These are phyloP conservation scores for Bryoglossum gracile DNA, from an alignment of 495 filamentous ascomycete species.

Conservation along the genomic window DNA sequence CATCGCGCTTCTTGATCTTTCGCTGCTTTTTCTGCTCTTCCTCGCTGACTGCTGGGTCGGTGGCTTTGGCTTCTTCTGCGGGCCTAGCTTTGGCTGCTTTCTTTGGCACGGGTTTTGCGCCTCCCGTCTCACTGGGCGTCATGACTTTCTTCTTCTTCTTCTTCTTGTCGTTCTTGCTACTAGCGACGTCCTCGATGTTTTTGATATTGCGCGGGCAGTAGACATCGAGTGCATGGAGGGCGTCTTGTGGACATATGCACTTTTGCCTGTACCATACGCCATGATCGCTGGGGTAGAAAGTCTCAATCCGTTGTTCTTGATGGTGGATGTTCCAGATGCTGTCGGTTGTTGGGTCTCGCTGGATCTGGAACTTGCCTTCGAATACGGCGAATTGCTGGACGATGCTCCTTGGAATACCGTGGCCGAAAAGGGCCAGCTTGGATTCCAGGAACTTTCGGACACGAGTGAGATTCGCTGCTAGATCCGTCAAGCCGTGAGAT, in stretches of 20 bases:
- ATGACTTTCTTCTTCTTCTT: not conserved
- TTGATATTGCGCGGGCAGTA: conserved; percentile 6
- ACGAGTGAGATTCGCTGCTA: not conserved
- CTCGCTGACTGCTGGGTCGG: too few relatives aligned
- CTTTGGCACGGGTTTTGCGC: not conserved
- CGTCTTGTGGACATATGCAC: not conserved
- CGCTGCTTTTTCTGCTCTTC: conserved; percentile 40
- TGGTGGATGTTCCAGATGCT: conserved; percentile 6
- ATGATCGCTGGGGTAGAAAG: not conserved
- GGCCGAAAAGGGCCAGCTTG: not conserved
- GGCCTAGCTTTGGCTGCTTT: conserved; percentile 24
- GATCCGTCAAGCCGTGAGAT: not conserved
- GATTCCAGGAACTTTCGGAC: not conserved
- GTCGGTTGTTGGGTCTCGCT: conserved; percentile 1
- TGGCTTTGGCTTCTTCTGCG: conserved; percentile 41
- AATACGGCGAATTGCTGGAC: not conserved
- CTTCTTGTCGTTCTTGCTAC: not conserved
- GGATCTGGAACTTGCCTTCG: not conserved
- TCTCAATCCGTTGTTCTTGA: not conserved
- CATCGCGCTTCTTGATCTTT: conserved; percentile 34
- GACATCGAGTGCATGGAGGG: not conserved
- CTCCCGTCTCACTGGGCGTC: not conserved
- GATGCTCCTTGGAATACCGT: not conserved
- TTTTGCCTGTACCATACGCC: not conserved
- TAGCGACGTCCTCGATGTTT: not conserved